Percentiles rank a stretch among this genome's conserved stretches.
Conservation (phyloP, 495 filamentous ascomycete species). For the Sabuloglossum arenarium region DNA sequence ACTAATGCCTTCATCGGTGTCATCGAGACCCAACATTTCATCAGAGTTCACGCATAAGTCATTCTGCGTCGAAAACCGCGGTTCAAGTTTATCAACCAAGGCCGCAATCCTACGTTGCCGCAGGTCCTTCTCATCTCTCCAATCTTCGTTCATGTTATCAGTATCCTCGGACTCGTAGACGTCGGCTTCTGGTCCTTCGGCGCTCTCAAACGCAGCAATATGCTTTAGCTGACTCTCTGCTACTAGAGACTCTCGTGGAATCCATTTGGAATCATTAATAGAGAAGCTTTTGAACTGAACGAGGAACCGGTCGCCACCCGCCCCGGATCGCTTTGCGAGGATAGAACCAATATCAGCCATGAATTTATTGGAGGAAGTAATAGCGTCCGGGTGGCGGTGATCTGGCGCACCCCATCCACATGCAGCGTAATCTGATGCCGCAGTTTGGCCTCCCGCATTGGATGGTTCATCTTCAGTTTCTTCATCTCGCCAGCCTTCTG, state of each 20-base stretch:
- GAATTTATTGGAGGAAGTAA: conserved; percentile 24
- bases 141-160: conserved; percentile 16
- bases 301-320: conserved; percentile 28
- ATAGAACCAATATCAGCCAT: conserved; percentile 18
- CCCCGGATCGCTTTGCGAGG: conserved; percentile 21
- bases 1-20: conserved; percentile 10
- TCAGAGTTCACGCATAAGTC: conserved; percentile 37
- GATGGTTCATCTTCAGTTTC: background rate
- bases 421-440: background rate
- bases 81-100: conserved; percentile 36
- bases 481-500: background rate
- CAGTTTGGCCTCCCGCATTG: background rate
- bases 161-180: conserved; percentile 13
- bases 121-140: conserved; percentile 17
- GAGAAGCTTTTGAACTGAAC: conserved; percentile 23
- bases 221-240: conserved; percentile 9
- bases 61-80: conserved; percentile 41
- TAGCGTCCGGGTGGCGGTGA: conserved; percentile 23
- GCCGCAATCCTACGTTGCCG: conserved; percentile 11
- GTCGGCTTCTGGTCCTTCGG: conserved; percentile 4
- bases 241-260: conserved; percentile 17
- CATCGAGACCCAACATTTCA: conserved; percentile 35
- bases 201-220: conserved; percentile 21
- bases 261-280: conserved; percentile 29
- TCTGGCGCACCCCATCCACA: conserved; percentile 20